Percentiles rank a stretch among this genome's conserved stretches.
Evolutionary conservation across 306 rosid genomes (phyloP).

Genomic region (Cucurbita maxima): DNA sequence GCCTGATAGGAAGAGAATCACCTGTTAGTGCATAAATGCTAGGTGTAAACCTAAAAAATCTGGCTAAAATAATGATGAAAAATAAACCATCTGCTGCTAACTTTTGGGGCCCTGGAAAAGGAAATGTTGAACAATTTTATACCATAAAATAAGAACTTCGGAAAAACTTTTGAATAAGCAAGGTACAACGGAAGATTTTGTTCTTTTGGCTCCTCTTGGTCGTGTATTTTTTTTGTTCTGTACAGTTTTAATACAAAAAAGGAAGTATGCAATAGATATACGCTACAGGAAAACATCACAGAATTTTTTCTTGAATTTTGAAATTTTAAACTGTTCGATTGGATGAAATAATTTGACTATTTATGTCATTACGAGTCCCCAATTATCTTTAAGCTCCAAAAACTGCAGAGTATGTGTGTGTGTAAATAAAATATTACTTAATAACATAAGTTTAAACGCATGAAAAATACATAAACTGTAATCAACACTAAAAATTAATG

Average conservation of each 20-base stretch:
- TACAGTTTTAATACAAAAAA: neutral
- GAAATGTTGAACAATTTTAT: neutral
- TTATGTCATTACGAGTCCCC: neutral
- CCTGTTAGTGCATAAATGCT: neutral
- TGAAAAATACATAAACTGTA: neutral
- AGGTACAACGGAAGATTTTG: neutral
- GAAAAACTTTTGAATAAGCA: neutral
- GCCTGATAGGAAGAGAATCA: slow-evolving; percentile 44
- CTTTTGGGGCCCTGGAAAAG: neutral
- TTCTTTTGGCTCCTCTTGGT: neutral
- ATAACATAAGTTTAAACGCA: neutral
- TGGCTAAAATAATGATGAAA: neutral
- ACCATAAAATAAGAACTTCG: neutral
- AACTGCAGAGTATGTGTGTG: neutral
- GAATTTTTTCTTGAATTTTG: neutral
- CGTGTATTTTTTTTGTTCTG: neutral
- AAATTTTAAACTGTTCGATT: neutral
- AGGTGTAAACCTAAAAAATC: neutral
- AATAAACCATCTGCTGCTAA: neutral
- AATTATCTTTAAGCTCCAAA: neutral
- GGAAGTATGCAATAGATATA: neutral
- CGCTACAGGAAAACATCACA: neutral
- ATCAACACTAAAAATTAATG: neutral
- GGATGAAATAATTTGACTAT: neutral
- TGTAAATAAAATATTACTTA: neutral